Evolutionary conservation across 768 basidiomycete species (phyloP), one percentile per base, ranked within the genome.

Genomic region (Kwoniella newhampshirensis): DNA sequence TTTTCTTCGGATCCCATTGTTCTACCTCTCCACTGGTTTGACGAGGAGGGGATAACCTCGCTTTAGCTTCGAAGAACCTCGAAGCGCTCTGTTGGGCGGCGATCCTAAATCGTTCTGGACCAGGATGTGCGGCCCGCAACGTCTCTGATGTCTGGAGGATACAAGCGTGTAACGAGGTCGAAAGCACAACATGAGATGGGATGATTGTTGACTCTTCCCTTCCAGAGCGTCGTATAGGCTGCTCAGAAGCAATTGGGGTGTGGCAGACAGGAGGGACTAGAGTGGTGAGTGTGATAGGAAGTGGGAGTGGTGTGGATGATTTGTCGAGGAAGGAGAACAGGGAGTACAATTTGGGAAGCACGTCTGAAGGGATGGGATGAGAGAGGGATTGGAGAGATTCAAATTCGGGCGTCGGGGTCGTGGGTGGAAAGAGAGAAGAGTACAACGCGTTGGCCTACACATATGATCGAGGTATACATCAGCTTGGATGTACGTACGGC

Each of bases 381-480:
- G 41, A 36, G 21, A 32, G 49, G 39, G 20, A 62, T 21, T 17
- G 35, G 40, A 51, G 30, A 35, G 39, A 48, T 56, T 28, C 36
- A 20, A 53, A 5, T 39, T 39, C 20, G 37, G 54, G 49, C 30
- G 37, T 17, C 12, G 40, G n/a, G 11, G 21, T 17, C 2, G 47
- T 21, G 8, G 84, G 82, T 0, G 85, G 85, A 75, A 87, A 93
- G 26, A 91, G 77, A 6, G 88, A 85, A 5, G 83, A 81, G 75
- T 87, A 92, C 30, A 96, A 80, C 0, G 94, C 94, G 73, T 98
- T 97, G 40, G 91, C 92, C n/a, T 78, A 86, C 63, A 35, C 23
- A 28, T 2, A 26, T 20, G 12, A 9, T 5, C n/a, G n/a, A n/a
- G n/a, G n/a, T n/a, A n/a, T n/a, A n/a, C 25, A 39, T 28, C 30